Evolutionary conservation across 129 eudicot species (phyloP).

Genomic region (Mikania micrantha): DNA sequence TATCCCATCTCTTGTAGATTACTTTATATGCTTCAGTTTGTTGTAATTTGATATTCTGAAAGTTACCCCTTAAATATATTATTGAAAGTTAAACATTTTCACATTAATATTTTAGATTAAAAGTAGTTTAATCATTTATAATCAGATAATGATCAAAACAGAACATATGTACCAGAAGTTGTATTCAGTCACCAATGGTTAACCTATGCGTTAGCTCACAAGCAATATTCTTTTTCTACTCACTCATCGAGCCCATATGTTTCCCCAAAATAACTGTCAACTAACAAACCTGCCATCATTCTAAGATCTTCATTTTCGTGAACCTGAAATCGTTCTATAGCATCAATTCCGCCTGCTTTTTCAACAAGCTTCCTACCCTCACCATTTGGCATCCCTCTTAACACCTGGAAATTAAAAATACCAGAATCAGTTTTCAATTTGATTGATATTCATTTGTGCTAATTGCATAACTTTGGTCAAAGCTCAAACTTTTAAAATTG

Average conservation of each 20-base stretch:
- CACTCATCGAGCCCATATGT: constrained; percentile 69
- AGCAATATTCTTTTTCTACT: constrained; percentile 18
- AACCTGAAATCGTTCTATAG: constrained; percentile 82
- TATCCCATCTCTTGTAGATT: neutral
- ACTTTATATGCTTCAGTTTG: neutral
- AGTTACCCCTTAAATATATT: neutral
- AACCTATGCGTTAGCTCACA: constrained; percentile 17
- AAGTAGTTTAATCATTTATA: neutral
- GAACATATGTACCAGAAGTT: constrained; percentile 10
- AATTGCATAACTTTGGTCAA: neutral
- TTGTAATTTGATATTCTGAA: neutral
- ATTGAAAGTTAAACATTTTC: neutral
- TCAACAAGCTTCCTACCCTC: constrained; percentile 92
- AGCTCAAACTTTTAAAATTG: neutral
- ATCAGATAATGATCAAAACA: neutral
- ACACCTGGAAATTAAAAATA: constrained; percentile 37
- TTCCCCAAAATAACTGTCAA: constrained; percentile 87
- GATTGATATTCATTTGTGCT: neutral
- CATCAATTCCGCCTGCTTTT: constrained; percentile 91
- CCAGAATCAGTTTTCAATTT: neutral
- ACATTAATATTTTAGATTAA: neutral
- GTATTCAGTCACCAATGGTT: constrained; percentile 6
- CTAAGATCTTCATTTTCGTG: constrained; percentile 87
- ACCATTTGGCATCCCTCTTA: constrained; percentile 90
- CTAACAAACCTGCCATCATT: constrained; percentile 71